phyloP scores from a whole-genome alignment of 805 yeast species.

The Starmerella floris region DNA sequence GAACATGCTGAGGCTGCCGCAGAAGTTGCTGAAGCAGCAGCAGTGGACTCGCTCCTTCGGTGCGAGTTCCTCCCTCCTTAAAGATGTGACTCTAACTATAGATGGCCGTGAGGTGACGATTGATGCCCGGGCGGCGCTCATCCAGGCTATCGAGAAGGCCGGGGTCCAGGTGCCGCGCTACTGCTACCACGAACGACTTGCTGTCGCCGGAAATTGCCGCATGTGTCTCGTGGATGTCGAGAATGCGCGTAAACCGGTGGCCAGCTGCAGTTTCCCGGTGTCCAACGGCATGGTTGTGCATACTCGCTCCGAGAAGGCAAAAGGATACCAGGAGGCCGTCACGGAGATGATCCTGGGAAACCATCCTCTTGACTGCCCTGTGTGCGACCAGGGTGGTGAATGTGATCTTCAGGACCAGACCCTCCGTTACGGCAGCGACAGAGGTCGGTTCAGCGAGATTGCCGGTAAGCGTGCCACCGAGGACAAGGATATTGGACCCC shows the following conservation, averaged over 20 bases:
- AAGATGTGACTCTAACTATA: constrained; percentile 42
- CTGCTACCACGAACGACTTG: constrained; percentile 82
- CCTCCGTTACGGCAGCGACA: constrained; percentile 67
- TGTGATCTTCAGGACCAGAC: constrained; percentile 86
- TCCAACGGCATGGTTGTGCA: constrained; percentile 77
- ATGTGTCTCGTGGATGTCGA: constrained; percentile 87
- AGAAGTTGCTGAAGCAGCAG: constrained; percentile 5
- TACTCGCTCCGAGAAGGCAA: constrained; percentile 64
- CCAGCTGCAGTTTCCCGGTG: constrained; percentile 89
- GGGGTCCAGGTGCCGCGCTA: constrained; percentile 80
- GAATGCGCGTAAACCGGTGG: constrained; percentile 77
- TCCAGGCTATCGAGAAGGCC: constrained; percentile 85
- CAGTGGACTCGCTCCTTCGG: constrained; percentile 25
- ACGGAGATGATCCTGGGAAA: constrained; percentile 78
- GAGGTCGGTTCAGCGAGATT: constrained; percentile 72
- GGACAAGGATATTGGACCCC: constrained; percentile 80
- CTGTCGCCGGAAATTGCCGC: constrained; percentile 85
- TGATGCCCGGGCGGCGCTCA: constrained; percentile 76
- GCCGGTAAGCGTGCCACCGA: constrained; percentile 81
- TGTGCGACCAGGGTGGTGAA: constrained; percentile 91
- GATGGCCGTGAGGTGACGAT: constrained; percentile 67
- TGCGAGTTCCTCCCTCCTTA: constrained; percentile 27
- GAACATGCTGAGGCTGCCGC: constrained; percentile 13
- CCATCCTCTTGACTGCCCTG: constrained; percentile 87
- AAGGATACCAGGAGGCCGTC: constrained; percentile 77